Conservation (phyloP, 1,284 basidiomycete species). For the Marasmius sp. region DNA sequence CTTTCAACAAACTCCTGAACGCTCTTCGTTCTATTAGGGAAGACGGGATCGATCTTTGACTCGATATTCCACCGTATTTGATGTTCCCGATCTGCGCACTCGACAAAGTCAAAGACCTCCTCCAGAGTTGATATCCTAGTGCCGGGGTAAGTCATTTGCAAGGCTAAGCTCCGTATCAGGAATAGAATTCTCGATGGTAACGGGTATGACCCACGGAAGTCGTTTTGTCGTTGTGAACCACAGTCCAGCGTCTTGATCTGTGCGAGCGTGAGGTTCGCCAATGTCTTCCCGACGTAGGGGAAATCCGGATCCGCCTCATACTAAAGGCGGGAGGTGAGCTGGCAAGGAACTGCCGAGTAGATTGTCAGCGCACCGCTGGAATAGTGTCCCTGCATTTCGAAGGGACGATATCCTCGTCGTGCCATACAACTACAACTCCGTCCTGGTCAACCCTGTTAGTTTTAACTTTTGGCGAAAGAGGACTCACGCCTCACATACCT, state of each 20-base stretch:
- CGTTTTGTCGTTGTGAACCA: constrained; percentile 62
- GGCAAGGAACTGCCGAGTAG: background rate
- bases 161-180: constrained; percentile 35
- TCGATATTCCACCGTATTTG: constrained; percentile 76
- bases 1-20: constrained; percentile 67
- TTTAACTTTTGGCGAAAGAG: too few species aligned
- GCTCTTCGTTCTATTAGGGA: constrained; percentile 54
- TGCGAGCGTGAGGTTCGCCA: constrained; percentile 75
- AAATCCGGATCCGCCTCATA: constrained; percentile 55
- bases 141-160: constrained; percentile 64
- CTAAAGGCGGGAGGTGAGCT: constrained; percentile 27
- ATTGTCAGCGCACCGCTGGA: constrained; percentile 48
- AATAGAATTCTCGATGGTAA: background rate
- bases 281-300: constrained; percentile 73
- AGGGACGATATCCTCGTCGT: constrained; percentile 64
- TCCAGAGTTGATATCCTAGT: constrained; percentile 70
- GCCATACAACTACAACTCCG: constrained; percentile 76
- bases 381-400: constrained; percentile 68
- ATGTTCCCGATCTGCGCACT: constrained; percentile 64
- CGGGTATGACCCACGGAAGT: constrained; percentile 52
- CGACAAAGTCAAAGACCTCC: constrained; percentile 75
- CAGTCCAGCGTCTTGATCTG: constrained; percentile 80
- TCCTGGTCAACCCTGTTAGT: constrained; percentile 43
- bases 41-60: constrained; percentile 69
- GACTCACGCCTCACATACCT: constrained; percentile 34